Percentiles rank a stretch among this genome's conserved stretches.
These are phyloP conservation scores for Kwoniella dejecticola DNA, from an alignment of 768 basidiomycete genomes.

Conservation along the genomic window DNA sequence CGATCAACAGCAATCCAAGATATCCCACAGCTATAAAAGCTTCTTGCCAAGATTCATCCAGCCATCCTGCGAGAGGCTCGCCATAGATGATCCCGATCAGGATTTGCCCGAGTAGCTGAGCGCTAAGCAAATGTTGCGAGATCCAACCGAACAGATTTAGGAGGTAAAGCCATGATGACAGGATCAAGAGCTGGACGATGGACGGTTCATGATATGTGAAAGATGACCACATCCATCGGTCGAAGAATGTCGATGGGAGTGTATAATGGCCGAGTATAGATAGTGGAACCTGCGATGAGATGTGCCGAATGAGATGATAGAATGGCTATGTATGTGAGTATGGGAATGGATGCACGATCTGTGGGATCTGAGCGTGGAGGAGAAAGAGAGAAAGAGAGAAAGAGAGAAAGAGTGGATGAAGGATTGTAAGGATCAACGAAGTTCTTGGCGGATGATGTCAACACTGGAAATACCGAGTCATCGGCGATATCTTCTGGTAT, in stretches of 20 bases:
- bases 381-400: no score
- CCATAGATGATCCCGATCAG: constrained; percentile 64
- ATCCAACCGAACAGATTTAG: constrained; percentile 61
- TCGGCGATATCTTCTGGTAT: no score
- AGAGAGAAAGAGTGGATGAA: no score
- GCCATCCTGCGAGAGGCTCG: constrained; percentile 60
- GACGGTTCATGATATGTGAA: constrained; percentile 56
- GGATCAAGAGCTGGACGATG: constrained; percentile 57
- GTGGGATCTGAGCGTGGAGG: no score
- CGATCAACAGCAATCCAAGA: constrained; percentile 61
- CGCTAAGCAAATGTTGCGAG: constrained; percentile 58
- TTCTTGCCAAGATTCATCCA: constrained; percentile 57
- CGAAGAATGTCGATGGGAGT: neutral
- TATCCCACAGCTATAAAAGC: constrained; percentile 61
- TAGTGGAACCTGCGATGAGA: no score
- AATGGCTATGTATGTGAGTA: no score
- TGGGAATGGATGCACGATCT: no score
- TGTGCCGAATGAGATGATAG: no score
- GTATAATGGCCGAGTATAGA: neutral
- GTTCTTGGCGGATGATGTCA: no score
- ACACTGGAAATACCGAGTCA: no score
- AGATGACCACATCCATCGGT: constrained; percentile 32
- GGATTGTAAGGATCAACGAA: no score
- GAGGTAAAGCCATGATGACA: constrained; percentile 64
- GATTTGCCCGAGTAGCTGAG: constrained; percentile 63